phyloP scores from a whole-genome alignment of 2,329 filamentous ascomycete genomes.

The Helotiales sp. region DNA sequence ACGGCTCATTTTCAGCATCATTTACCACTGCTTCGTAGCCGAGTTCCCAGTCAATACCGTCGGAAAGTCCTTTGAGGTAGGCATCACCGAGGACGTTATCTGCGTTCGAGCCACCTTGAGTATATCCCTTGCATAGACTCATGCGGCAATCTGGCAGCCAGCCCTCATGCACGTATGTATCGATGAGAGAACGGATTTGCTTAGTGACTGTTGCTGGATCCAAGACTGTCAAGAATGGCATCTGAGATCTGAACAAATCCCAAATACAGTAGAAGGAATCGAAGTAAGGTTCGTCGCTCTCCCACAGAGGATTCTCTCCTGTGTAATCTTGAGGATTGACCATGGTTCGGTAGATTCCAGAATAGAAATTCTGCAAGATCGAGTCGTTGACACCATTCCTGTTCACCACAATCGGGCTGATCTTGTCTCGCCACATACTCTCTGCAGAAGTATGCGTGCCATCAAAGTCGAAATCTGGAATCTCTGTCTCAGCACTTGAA shows the following conservation, averaged over 20 bases:
- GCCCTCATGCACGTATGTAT: slow-evolving; percentile 67
- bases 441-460: slow-evolving; percentile 52
- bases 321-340: slow-evolving; percentile 74
- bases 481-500: slow-evolving; percentile 64
- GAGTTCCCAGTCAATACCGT: slow-evolving; percentile 66
- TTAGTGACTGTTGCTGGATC: slow-evolving; percentile 63
- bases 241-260: slow-evolving; percentile 69
- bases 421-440: slow-evolving; percentile 59
- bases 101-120: slow-evolving; percentile 74
- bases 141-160: slow-evolving; percentile 46
- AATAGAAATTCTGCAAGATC: slow-evolving; percentile 65
- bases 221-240: slow-evolving; percentile 68
- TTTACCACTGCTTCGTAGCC: slow-evolving; percentile 72
- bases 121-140: slow-evolving; percentile 73
- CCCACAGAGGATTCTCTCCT: slow-evolving; percentile 69
- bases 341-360: slow-evolving; percentile 68
- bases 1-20: slow-evolving; percentile 53
- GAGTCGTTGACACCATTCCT: slow-evolving; percentile 50
- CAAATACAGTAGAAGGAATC: slow-evolving; percentile 73
- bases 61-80: slow-evolving; percentile 63
- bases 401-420: slow-evolving; percentile 57
- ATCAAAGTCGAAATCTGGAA: slow-evolving; percentile 66
- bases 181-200: slow-evolving; percentile 72
- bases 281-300: slow-evolving; percentile 68
- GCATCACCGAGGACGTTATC: slow-evolving; percentile 70